Percentiles rank a stretch among this genome's conserved stretches.
Conservation (phyloP, 2,329 filamentous ascomycete species). For the Penicillium frequentans region DNA sequence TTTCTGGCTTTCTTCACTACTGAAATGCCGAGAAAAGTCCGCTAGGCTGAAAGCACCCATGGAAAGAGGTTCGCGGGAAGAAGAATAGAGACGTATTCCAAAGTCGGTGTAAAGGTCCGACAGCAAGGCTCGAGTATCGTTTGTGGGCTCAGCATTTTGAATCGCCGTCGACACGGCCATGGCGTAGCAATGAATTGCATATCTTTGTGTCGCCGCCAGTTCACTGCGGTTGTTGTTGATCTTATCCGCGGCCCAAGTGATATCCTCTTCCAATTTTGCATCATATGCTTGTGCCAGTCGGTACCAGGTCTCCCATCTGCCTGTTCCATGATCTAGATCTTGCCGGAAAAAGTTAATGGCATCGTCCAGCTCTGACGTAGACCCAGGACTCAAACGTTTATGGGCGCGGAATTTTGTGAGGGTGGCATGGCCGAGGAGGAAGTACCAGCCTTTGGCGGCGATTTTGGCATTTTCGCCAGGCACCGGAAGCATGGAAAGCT, state of each 20-base stretch:
- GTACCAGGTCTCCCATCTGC: slow-evolving; percentile 90
- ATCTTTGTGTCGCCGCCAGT: slow-evolving; percentile 72
- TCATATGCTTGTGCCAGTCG: slow-evolving; percentile 84
- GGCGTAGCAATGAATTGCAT: slow-evolving; percentile 77
- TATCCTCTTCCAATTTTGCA: slow-evolving; percentile 80
- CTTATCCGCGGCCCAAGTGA: slow-evolving; percentile 87
- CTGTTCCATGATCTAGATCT: slow-evolving; percentile 77
- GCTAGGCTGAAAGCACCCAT: slow-evolving; percentile 67
- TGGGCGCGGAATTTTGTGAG: slow-evolving; percentile 80
- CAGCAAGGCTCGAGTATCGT: slow-evolving; percentile 57
- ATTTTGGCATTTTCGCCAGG: slow-evolving; percentile 67
- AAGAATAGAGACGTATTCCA: slow-evolving; percentile 67
- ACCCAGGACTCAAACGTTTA: slow-evolving; percentile 74
- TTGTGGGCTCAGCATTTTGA: slow-evolving; percentile 54
- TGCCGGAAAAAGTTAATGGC: slow-evolving; percentile 77
- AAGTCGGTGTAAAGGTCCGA: slow-evolving; percentile 69
- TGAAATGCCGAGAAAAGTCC: slow-evolving; percentile 63
- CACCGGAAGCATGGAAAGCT: slow-evolving; percentile 70
- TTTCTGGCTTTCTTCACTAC: slow-evolving; percentile 50
- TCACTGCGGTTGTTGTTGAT: slow-evolving; percentile 80
- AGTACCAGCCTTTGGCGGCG: slow-evolving; percentile 87
- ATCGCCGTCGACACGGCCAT: slow-evolving; percentile 67
- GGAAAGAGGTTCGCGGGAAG: slow-evolving; percentile 65
- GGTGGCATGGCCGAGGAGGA: slow-evolving; percentile 82
- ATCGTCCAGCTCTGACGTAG: slow-evolving; percentile 80